Evolutionary conservation across 2,329 filamentous ascomycete species (phyloP), one percentile per base, ranked within the genome.

Genomic region (Zymoseptoria ardabiliae): DNA sequence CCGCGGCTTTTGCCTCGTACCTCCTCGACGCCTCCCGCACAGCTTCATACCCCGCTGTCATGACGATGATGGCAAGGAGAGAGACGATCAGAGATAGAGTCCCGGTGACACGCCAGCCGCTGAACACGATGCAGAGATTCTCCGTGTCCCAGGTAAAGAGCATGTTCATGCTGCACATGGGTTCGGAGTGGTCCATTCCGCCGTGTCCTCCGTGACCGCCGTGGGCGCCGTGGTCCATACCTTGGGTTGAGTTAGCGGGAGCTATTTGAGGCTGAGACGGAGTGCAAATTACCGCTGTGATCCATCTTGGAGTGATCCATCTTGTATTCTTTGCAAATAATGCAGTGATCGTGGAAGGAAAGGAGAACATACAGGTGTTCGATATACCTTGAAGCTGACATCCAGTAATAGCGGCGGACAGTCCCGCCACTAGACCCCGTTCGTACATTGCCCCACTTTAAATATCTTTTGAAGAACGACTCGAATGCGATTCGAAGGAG

Each of bases 81-180:
- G 93, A 96, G 70, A 91, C 74, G 73, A 97, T 69, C 59, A 99
- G 87, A 35, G 88, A 88, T 56, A 83, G 70, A 2, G 86, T 86
- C 62, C 87, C 86, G 63, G 82, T 86, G 74, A 99, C 78, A 77
- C 90, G 92, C 94, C 94, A 99, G 76, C 87, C 85, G 68, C 82
- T 83, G 81, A 97, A 99, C 75, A 99, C 85, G 75, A 99, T 95
- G 82, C 94, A 99, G 65, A 99, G 90, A 77, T 97, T 89, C 58
- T 82, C 84, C 2, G 92, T 93, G 74, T 91, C 85, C 93, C 93
- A 99, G 62, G 91, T 97, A 80, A 99, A 99, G 66, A 97, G 85
- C 92, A 66, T 66, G 76, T 92, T 96, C 91, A 97, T 97, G 76
- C 81, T 92, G 82, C 92, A 97, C 80, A 86, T 85, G 57, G 72